A percentile compares a stretch with the other conserved stretches of the same genome.
phyloP scores from a whole-genome alignment of 495 filamentous ascomycete species.

The Trichocladium uniseriatum region DNA sequence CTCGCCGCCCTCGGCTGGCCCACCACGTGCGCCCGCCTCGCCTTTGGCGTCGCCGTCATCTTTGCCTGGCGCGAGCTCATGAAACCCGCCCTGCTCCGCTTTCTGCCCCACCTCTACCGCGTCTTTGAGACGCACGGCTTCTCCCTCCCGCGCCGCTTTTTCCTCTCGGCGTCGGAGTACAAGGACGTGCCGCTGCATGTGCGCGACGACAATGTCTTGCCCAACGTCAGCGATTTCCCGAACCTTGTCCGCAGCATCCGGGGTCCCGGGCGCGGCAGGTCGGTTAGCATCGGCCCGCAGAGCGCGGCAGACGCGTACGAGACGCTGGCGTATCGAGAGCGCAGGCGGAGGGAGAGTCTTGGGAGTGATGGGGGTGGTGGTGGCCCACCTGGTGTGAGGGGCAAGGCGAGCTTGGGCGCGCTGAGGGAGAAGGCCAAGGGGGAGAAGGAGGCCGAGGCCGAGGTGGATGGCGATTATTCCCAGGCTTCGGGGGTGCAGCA shows the following conservation, averaged over 20 bases:
- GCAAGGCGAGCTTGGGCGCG: conserved; percentile 20
- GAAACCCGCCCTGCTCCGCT: conserved; percentile 70
- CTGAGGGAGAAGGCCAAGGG: conserved; percentile 17
- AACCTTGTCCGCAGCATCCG: conserved; percentile 67
- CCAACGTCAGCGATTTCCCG: conserved; percentile 74
- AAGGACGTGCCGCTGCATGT: conserved; percentile 68
- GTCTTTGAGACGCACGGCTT: conserved; percentile 71
- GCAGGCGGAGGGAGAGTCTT: conserved; percentile 67
- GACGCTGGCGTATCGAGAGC: conserved; percentile 83
- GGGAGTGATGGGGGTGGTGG: conserved; percentile 15
- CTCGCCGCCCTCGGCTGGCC: conserved; percentile 48
- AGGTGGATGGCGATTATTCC: conserved; percentile 18
- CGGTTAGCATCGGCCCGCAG: conserved; percentile 86
- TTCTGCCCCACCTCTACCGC: conserved; percentile 79
- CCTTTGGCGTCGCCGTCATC: conserved; percentile 70
- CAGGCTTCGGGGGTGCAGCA: conserved; percentile 25
- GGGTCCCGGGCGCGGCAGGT: conserved; percentile 64
- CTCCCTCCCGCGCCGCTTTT: conserved; percentile 74
- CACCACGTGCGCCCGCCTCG: conserved; percentile 52
- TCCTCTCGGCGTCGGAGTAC: conserved; percentile 84
- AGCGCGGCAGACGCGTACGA: conserved; percentile 95
- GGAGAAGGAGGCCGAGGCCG: conserved; percentile 3
- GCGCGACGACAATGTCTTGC: conserved; percentile 78
- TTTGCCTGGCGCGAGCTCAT: conserved; percentile 82
- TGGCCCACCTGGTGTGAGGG: conserved; percentile 12